A percentile compares a stretch with the other conserved stretches of the same genome.
Conservation (phyloP, 2,329 filamentous ascomycete genomes). For the Dothideomycetidae sp. region DNA sequence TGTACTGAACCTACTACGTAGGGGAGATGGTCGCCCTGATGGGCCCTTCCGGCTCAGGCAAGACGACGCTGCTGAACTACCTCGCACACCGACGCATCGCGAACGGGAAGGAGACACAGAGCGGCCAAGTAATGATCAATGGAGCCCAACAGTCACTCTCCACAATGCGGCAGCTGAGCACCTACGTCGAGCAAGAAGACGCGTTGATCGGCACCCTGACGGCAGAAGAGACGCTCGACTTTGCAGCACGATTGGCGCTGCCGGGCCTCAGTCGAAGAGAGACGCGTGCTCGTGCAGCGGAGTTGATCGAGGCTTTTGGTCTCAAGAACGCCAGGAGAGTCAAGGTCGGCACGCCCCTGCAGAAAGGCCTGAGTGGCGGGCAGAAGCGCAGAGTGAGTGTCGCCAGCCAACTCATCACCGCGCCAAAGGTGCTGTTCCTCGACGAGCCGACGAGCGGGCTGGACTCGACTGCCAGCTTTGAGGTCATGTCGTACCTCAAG, state of each 20-base stretch:
- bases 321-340: conserved; percentile 51
- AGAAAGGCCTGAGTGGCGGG: conserved; percentile 66
- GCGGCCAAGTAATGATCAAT: neutral
- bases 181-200: conserved; percentile 78
- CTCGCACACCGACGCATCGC: conserved; percentile 38
- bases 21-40: conserved; percentile 64
- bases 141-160: no score
- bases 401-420: conserved; percentile 64
- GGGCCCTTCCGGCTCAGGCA: conserved; percentile 56
- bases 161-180: conserved; percentile 35
- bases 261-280: conserved; percentile 30
- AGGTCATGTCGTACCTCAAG: conserved; percentile 58
- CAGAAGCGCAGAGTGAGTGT: conserved; percentile 69
- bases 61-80: conserved; percentile 68
- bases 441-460: conserved; percentile 72
- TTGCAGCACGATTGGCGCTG: conserved; percentile 53
- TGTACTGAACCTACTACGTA: no score
- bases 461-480: conserved; percentile 58
- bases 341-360: conserved; percentile 63
- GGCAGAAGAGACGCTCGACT: conserved; percentile 60
- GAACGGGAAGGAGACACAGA: neutral
- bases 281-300: conserved; percentile 44
- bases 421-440: conserved; percentile 62
- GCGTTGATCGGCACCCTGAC: conserved; percentile 65
- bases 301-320: conserved; percentile 55